Evolutionary conservation across 441 rosid species (phyloP), one percentile per base, ranked within the genome.

Genomic region (Arabidopsis lyrata): DNA sequence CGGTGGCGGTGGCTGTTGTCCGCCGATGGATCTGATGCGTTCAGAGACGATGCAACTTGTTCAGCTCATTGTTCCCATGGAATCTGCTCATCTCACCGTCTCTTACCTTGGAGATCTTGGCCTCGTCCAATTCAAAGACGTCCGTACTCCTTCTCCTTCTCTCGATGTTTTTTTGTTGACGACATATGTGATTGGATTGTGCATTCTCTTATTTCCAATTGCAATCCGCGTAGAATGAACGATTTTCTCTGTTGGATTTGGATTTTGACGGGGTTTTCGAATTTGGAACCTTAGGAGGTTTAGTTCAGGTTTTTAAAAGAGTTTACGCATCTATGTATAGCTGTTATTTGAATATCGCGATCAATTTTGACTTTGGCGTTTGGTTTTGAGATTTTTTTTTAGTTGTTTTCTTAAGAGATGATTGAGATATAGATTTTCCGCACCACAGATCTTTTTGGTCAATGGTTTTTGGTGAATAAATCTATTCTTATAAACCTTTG

Each of bases 31-130:
- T 87, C 90, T 93, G 68, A 70, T 93, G 74, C 77, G 95, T 66
- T 93, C 96, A 27, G 98, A 91, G 85, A 63, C 90, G 71, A 90
- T 90, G 97, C 98, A 93, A 45, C 84, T 93, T 77, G 90, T 88
- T 44, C 97, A 90, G 67, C 81, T 91, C 80, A 90, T 90, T 77
- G 83, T 91, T 71, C 98, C 97, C 0, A 85, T 91, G 71, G 96
- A 93, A 78, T 90, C 96, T 6, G 90, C 95, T 69, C 95, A 87
- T 80, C 87, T 85, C 56, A 90, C 93, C 52, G 92, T 91, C 74
- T 85, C 92, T 16, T 89, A 90, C 78, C 92, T 91, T 72, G 97
- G 97, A 8, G 95, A 90, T 81, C 90, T 88, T 32, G 97, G 93
- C 63, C 90, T 91, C 75, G 71, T 93, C 64, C 98, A 91, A 73